Base-by-base conservation (phyloP, 2,329 filamentous ascomycete genomes). In the Fusarium nelsonii region DNA sequence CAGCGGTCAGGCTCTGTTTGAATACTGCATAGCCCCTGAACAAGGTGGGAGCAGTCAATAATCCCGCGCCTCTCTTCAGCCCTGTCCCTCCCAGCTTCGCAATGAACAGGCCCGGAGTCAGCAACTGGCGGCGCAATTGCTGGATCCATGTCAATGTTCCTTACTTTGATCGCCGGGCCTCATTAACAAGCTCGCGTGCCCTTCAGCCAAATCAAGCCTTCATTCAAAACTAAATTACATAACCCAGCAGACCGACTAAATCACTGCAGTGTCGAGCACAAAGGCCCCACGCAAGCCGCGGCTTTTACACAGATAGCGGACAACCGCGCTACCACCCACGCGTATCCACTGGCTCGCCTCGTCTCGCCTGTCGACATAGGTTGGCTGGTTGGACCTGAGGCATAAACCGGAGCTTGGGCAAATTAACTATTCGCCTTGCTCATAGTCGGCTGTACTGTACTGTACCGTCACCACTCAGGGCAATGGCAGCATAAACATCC, bases 361-460 rank as follows among this genome's bases (percentile, higher is more conserved):
- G 67, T 50, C 48, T 50, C 33, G 20, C 32, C 33, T 37, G 61
- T 64, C 56, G 46, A 63, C 49, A 64, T 45, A 59, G 53, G 40
- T 41, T 63, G 36, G 57, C 43, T 57, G 53, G 40, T 41, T 63
- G 36, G 57, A 60, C 49, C 40, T 44, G 36, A 26, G 33, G 61
- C 59, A 64, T 58, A 52, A 64, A 72, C 50, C 50, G 68, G 71
- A 67, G 59, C 58, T 30, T 63, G 57, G 54, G 63, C 56, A 70
- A 66, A 66, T 74, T 73, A 74, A 74, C 62, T 65, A 70, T 65
- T 70, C 70, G 58, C 57, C 56, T 30, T 33, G 28, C 30, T 36
- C 33, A 44, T 30, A 34, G 34, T 30, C 48, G 26, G 43, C 30
- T 63, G 37, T 26, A 36, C 32, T 58, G 30, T 30, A 30, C 30